Evolutionary conservation across 2,329 filamentous ascomycete genomes (phyloP).

Genomic region (Cladorrhinum sp.): DNA sequence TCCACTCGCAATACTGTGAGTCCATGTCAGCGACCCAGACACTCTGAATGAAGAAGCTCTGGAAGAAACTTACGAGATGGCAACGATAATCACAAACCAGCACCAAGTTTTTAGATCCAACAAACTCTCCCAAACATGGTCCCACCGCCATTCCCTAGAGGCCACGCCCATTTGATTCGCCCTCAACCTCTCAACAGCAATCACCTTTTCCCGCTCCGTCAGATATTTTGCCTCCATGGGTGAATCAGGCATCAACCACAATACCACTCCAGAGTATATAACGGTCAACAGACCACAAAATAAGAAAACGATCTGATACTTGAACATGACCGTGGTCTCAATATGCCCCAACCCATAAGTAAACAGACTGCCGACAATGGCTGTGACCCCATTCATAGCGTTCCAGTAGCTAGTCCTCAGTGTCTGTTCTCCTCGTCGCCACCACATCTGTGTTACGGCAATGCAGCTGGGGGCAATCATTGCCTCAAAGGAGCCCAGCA

Average conservation of each 20-base stretch:
- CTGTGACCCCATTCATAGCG: slow-evolving; percentile 54
- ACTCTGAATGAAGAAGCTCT: background rate
- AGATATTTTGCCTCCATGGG: slow-evolving; percentile 59
- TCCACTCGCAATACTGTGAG: slow-evolving; percentile 45
- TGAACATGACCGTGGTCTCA: slow-evolving; percentile 39
- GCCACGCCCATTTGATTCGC: slow-evolving; percentile 48
- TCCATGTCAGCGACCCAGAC: background rate
- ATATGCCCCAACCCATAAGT: slow-evolving; percentile 53
- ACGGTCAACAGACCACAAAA: slow-evolving; percentile 51
- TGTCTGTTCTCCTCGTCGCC: slow-evolving; percentile 50
- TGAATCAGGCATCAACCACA: slow-evolving; percentile 61
- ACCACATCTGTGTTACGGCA: slow-evolving; percentile 55
- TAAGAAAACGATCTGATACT: slow-evolving; percentile 45
- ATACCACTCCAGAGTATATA: slow-evolving; percentile 48
- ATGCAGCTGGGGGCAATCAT: slow-evolving; percentile 51
- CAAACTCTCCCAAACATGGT: slow-evolving; percentile 39
- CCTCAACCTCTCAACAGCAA: slow-evolving; percentile 56
- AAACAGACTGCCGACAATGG: slow-evolving; percentile 54
- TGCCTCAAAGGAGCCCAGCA: slow-evolving; percentile 47
- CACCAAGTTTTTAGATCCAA: slow-evolving; percentile 43
- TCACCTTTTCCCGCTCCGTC: slow-evolving; percentile 51
- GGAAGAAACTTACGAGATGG: slow-evolving; percentile 45
- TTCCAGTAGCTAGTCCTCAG: slow-evolving; percentile 51
- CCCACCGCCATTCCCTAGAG: slow-evolving; percentile 40
- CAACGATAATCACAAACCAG: slow-evolving; percentile 45